Evolutionary conservation across 148 eudicot species (phyloP).

Genomic region (Rhododendron simsii): DNA sequence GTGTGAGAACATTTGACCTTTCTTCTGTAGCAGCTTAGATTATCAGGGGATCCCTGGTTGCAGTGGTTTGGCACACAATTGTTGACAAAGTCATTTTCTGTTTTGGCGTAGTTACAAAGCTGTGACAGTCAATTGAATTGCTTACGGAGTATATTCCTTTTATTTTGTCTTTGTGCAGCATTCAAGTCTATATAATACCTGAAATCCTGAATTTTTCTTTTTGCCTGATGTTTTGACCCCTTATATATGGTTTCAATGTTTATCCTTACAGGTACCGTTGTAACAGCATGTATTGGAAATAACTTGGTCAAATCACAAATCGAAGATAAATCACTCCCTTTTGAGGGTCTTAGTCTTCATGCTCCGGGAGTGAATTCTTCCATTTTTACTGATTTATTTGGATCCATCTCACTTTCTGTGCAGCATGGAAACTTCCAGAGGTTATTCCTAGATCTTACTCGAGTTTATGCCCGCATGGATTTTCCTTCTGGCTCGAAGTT

Average conservation of each 20-base stretch:
- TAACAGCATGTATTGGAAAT: constrained; percentile 57
- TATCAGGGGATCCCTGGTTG: no score
- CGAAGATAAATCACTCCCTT: constrained; percentile 32
- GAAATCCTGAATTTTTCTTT: not conserved
- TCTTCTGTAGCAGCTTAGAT: not conserved
- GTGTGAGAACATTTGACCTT: not conserved
- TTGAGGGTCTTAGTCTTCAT: constrained; percentile 36
- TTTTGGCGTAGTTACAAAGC: not conserved
- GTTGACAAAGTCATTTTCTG: not conserved
- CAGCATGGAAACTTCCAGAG: constrained; percentile 89
- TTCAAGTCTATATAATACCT: not conserved
- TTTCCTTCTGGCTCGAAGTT: constrained; percentile 80
- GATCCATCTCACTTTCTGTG: constrained; percentile 56
- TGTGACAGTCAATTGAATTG: not conserved
- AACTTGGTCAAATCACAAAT: constrained; percentile 36
- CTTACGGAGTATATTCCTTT: not conserved
- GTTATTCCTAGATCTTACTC: constrained; percentile 64
- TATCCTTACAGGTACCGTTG: constrained; percentile 51
- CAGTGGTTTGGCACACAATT: not conserved
- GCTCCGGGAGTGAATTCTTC: constrained; percentile 47
- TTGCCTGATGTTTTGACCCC: not conserved
- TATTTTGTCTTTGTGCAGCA: not conserved
- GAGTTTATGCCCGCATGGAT: constrained; percentile 54
- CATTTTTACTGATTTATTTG: constrained; percentile 57
- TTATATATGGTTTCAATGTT: not conserved